These are phyloP conservation scores for Raphanus hybrid DNA, from an alignment of 441 rosid genomes.

Conservation along the genomic window DNA sequence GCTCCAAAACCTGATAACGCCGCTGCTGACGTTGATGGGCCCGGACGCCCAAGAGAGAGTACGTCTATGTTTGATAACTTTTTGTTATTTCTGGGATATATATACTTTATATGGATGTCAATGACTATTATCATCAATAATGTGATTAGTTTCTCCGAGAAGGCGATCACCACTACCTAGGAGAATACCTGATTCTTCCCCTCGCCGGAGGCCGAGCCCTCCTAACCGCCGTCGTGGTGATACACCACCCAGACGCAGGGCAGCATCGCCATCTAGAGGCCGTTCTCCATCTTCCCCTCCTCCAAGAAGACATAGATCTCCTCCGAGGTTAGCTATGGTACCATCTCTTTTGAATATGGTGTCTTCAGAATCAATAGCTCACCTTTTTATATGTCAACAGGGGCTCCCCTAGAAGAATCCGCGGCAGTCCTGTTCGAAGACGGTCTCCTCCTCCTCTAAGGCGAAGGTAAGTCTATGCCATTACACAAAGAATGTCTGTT, in stretches of 20 bases:
- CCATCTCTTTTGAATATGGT: conserved; percentile 14
- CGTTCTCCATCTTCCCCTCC: conserved; percentile 44
- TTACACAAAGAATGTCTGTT: neutral
- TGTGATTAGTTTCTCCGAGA: conserved; percentile 73
- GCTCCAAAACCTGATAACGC: conserved; percentile 57
- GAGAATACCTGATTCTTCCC: conserved; percentile 63
- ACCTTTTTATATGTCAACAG: conserved; percentile 45
- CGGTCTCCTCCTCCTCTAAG: conserved; percentile 95
- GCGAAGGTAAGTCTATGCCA: conserved; percentile 64
- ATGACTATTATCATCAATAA: conserved; percentile 6
- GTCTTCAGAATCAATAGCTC: conserved; percentile 14
- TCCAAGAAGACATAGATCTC: conserved; percentile 80
- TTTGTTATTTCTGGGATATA: conserved; percentile 1
- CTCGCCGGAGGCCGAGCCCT: conserved; percentile 67
- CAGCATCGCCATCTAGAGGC: conserved; percentile 69
- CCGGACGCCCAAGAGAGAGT: conserved; percentile 74
- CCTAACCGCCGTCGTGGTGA: conserved; percentile 80
- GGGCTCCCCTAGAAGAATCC: conserved; percentile 84
- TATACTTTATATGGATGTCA: conserved; percentile 14
- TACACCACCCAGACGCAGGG: conserved; percentile 88
- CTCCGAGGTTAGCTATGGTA: conserved; percentile 61
- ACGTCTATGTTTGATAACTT: conserved; percentile 27
- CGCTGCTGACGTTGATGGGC: conserved; percentile 64
- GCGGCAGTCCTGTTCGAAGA: conserved; percentile 89
- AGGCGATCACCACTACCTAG: conserved; percentile 82